Conservation (phyloP, 768 basidiomycete species). For the Erythrobasidium yunnanense region DNA sequence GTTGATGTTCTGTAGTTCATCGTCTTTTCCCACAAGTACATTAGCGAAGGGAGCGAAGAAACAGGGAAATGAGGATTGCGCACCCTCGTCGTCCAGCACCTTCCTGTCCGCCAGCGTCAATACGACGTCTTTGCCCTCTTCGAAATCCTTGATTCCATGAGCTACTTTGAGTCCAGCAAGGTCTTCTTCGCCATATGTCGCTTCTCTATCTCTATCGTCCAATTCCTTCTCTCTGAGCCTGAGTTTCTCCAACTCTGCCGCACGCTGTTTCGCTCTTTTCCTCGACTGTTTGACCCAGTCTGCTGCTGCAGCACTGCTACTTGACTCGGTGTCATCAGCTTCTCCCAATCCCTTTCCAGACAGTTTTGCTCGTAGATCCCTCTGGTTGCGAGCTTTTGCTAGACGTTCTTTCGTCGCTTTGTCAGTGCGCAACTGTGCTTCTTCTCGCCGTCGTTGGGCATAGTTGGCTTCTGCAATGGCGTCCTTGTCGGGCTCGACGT, state of each 20-base stretch:
- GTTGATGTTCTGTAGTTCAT: slow-evolving; percentile 91
- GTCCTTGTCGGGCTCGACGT: slow-evolving; percentile 46
- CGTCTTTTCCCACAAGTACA: slow-evolving; percentile 55
- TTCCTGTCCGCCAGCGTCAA: slow-evolving; percentile 93
- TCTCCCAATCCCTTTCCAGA: slow-evolving; percentile 87
- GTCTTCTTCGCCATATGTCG: slow-evolving; percentile 46
- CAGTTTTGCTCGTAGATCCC: slow-evolving; percentile 81
- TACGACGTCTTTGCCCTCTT: slow-evolving; percentile 87
- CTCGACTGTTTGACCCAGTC: slow-evolving; percentile 87
- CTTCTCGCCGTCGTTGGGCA: slow-evolving; percentile 57
- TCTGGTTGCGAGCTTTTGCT: slow-evolving; percentile 86
- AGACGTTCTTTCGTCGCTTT: slow-evolving; percentile 65
- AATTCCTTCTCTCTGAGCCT: slow-evolving; percentile 63
- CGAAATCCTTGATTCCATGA: slow-evolving; percentile 84
- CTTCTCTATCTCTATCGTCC: slow-evolving; percentile 49
- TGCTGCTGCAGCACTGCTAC: slow-evolving; percentile 45
- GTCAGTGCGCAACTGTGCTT: slow-evolving; percentile 59
- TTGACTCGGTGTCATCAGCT: slow-evolving; percentile 41
- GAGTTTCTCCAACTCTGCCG: slow-evolving; percentile 46
- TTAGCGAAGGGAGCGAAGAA: neutral
- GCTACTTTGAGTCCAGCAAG: slow-evolving; percentile 86
- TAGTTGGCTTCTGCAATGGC: slow-evolving; percentile 81
- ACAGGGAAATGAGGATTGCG: slow-evolving; percentile 7
- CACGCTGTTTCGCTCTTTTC: slow-evolving; percentile 81
- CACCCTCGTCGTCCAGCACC: slow-evolving; percentile 92